Base-by-base conservation (phyloP, 768 basidiomycete species). In the Mycena sanguinolenta region DNA sequence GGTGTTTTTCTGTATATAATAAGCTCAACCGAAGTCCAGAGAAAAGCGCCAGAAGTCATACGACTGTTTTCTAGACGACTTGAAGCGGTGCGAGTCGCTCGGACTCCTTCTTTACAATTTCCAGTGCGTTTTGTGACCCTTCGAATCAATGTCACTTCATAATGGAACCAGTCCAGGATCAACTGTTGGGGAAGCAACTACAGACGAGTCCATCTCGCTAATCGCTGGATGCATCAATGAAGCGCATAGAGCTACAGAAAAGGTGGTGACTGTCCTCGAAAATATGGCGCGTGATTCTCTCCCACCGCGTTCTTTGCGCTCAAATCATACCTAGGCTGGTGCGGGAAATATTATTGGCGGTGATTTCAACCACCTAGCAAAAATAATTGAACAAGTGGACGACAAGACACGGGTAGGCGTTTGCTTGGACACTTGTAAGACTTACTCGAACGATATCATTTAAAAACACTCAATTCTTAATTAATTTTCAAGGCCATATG, bases 361-460 rank as follows among this genome's bases (percentile, higher is more conserved):
- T 2, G 84, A 85, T 30, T 94, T 95, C 74, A 78, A 84, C 6
- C 90, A 96, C 67, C 76, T 96, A 9, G 87, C 84, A 0, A 83
- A 81, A 3, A 95, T 96, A 57, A 96, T 97, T 52, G 76, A 82
- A 0, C 82, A 83, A 25, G 92, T 96, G 2, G 83, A 91, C 4
- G 89, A 95, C 75, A 95, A 95, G 79, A 81, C 81, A 0, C 80
- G 95, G 54, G 89, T 96, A 2, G 92, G 94, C 0, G 91, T 96
- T 6, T 96, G 95, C 78, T 81, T 97, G 49, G 95, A 97, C 79
- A 96, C 95, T 0, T 96, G 95, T 91, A 73, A 58, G 84, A 79
- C 49, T 25, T 39, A 17, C 58, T 52, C 12, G 44, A 34, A 28
- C 39, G 44, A 16, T 17, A 44, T 16, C 34, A 28, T 38, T 64